Evolutionary conservation across 352 stramenopile genomes (phyloP), one percentile per base, ranked within the genome.

Genomic region (Globisporangium echinulatum): DNA sequence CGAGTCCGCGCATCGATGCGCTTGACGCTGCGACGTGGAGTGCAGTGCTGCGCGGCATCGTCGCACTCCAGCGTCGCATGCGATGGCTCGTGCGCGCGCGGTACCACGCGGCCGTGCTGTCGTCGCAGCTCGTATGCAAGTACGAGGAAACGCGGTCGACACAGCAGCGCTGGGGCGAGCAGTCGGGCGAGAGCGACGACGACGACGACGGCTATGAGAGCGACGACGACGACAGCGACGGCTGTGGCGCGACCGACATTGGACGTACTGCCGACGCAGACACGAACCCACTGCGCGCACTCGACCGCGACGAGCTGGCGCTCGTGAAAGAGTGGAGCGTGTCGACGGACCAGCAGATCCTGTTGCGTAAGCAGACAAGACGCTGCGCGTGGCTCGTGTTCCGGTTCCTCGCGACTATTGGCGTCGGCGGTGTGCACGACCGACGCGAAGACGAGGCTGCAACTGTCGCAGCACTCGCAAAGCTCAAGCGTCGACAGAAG

Each of bases 321-420:
- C 47, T 89, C 10, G 47, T 86, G 9, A 67, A 72, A 38, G 59
- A 74, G 13, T 77, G 82, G 67, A 72, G 64, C 53, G 59, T 73
- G 5, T 88, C 73, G 47, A 88, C 78, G 13, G 80, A 91, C 42
- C 80, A 92, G 36, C 64, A 80, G 8, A 72, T 93, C 44, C 59
- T 95, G 13, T 63, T 87, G 60, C 67, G 72, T n/a, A 90, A 90
- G 56, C 79, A 88, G 49, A 83, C 81, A 1, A 75, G 72, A 59
- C 71, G 66, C 43, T 91, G 82, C 25, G 83, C 85, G 6, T 93
- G 83, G 83, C 77, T 92, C 43, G 79, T 93, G 25, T 95, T 95
- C 51, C 77, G 82, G 1, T 90, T 93, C 59, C 69, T 95, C 19
- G 74, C 79, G 5, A 82, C 79, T 8, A 79, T 85, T 7, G 79